Base-by-base conservation (phyloP, 495 filamentous ascomycete species). In the Aspergillus asperescens region DNA sequence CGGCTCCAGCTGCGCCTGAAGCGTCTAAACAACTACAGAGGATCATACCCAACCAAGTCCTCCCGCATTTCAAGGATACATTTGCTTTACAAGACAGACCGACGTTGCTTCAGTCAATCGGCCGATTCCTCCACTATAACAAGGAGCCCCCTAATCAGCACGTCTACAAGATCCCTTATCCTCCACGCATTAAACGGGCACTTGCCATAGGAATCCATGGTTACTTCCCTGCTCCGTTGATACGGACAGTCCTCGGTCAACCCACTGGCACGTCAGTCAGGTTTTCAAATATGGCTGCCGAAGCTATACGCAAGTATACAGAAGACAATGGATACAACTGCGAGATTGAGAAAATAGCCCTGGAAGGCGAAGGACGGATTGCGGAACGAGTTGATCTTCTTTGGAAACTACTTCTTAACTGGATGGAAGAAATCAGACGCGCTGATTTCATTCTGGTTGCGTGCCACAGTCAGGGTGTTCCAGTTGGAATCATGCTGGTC, bases 321-420 rank as follows among this genome's bases (percentile, higher is more conserved):
- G 81, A 87, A 35, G 71, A 73, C 41, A 81, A 87, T 48, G 80
- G 81, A 25, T 84, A 84, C 32, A 71, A 75, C 4, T 80, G 79
- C 53, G 75, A 82, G 13, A 86, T 98, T 43, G 90, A 95, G 58
- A 95, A 94, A 60, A 85, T 97, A 5, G 89, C 93, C 13, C 76
- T 98, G 4, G 93, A 97, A 74, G 93, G 93, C n/a, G 93, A 98
- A 71, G 93, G 93, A n/a, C 89, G 86, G 63, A 93, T 98, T 25
- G 78, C 80, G 3, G 90, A 97, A 46, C 81, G 93, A 16, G 89
- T 97, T 2, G 86, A 91, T 50, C 82, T 90, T 42, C 74, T 98
- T 4, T 98, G 93, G 93, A 96, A 93, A 64, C 75, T 97, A 2
- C 71, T 96, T 22, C 72, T 96, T 23, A 97, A 95, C 62, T 96